phyloP scores from a whole-genome alignment of 805 yeast species.

The Dipodascus albidus region DNA sequence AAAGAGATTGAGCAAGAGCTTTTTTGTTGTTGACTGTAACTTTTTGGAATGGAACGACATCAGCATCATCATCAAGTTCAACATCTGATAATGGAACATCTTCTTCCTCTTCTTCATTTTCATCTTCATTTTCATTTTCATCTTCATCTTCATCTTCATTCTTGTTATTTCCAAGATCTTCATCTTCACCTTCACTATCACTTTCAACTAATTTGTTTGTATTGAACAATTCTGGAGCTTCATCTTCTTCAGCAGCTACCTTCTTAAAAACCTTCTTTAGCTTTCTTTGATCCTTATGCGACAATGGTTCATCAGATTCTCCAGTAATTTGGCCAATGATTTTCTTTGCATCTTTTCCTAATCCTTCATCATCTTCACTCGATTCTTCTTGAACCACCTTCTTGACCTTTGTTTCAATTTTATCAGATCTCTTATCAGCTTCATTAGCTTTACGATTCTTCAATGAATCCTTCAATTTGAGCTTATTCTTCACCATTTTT shows the following conservation, averaged over 20 bases:
- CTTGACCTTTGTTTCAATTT: neutral
- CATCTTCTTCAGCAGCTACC: conserved; percentile 6
- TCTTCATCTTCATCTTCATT: conserved; percentile 37
- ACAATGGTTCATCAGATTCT: conserved; percentile 4
- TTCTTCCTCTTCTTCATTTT: conserved; percentile 57
- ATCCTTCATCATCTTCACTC: neutral
- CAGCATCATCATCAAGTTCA: conserved; percentile 89
- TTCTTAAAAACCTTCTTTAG: conserved; percentile 7
- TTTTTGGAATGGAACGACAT: conserved; percentile 84
- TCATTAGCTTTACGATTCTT: neutral
- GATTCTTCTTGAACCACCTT: neutral
- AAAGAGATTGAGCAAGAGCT: conserved; percentile 37
- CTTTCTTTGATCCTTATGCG: conserved; percentile 14
- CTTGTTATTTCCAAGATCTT: conserved; percentile 25
- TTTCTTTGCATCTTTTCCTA: neutral
- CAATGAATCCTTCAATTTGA: neutral
- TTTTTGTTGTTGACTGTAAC: conserved; percentile 76
- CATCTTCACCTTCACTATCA: conserved; percentile 16
- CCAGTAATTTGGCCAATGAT: neutral
- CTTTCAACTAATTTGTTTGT: conserved; percentile 8
- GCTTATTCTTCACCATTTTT: conserved; percentile 1
- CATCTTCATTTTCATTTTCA: too few species aligned
- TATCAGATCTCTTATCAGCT: neutral
- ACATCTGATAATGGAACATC: conserved; percentile 86
- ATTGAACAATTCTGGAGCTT: conserved; percentile 8